Evolutionary conservation across 192 early-diverging fungal genomes (phyloP), one percentile per base, ranked within the genome.

Genomic region (Linnemannia exigua): DNA sequence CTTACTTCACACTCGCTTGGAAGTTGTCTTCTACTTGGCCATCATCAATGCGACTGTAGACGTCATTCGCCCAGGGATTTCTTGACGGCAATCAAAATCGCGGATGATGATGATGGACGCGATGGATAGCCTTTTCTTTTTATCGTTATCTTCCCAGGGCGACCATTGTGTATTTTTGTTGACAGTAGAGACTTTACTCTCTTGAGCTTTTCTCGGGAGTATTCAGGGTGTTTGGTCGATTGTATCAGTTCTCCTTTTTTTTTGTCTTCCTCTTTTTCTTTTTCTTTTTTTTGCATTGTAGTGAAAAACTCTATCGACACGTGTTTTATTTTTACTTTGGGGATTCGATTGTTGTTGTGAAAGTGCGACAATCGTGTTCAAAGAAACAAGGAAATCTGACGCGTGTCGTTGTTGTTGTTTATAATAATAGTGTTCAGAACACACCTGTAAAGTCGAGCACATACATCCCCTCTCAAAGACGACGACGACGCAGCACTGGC

Each of bases 301-400:
- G 33, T 31, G n/a, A 36, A 58, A 31, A 58, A 31, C 54, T 63
- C 74, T 41, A 37, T n/a, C 47, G 51, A 71, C 71, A 79, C 71
- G 78, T 73, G 78, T 74, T 72, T 72, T 79, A 63, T 77, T 69
- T n/a, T 54, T 70, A 69, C 52, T 69, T 51, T 69, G 41, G 47
- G 28, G 58, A 63, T 63, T 63, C 28, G 58, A 63, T 25, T n/a
- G 25, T 63, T 63, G 28, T 63, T 63, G 52, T n/a, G 8, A 33
- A 31, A 63, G 28, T 63, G 2, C 28, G 11, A 33, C 25, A 31
- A 63, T 33, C 28, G 58, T 15, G 31, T 63, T 63, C 58, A 63
- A 28, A 63, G 17, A n/a, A 31, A 31, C 25, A 63, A 58, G 11
- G 17, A 48, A 71, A 41, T 33, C 70, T 72, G 70, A 72, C 70